phyloP scores from a whole-genome alignment of 164 flowering plant species.

The Houttuynia cordata region DNA sequence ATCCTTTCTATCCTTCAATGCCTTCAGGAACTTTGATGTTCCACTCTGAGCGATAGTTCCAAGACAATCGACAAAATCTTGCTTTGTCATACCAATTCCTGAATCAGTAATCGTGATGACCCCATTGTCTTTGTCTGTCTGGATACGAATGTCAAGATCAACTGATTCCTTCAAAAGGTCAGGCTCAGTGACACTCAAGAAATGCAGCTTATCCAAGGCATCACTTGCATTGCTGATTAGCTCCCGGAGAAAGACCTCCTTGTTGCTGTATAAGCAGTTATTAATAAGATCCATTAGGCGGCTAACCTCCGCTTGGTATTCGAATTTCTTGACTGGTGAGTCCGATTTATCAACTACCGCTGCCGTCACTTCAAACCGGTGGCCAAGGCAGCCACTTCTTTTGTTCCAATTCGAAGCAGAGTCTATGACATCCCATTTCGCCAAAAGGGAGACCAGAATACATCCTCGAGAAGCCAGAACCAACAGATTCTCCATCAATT shows the following conservation, averaged over 20 bases:
- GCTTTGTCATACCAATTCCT: conserved; percentile 93
- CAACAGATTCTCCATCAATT: background rate
- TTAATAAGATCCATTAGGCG: conserved; percentile 98
- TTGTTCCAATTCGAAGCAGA: conserved; percentile 12
- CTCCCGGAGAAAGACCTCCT: conserved; percentile 92
- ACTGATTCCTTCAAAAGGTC: conserved; percentile 52
- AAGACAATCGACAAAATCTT: conserved; percentile 93
- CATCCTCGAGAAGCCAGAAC: conserved; percentile 4
- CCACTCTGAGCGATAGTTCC: conserved; percentile 99
- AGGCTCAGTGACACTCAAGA: conserved; percentile 77
- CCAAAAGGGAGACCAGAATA: conserved; percentile 30
- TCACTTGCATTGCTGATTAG: conserved; percentile 98
- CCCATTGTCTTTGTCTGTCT: conserved; percentile 86
- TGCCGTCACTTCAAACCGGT: conserved; percentile 68
- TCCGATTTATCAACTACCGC: conserved; percentile 50
- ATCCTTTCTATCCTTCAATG: conserved; percentile 94
- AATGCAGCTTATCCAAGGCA: conserved; percentile 92
- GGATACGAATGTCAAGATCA: conserved; percentile 88
- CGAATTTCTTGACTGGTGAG: conserved; percentile 61
- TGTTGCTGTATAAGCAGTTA: conserved; percentile 84
- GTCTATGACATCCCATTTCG: conserved; percentile 4
- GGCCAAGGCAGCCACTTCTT: conserved; percentile 20
- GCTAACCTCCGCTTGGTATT: conserved; percentile 98
- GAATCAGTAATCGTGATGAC: conserved; percentile 65
- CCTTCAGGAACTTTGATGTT: conserved; percentile 85